Percentiles rank a stretch among this genome's conserved stretches.
Conservation (phyloP, 495 filamentous ascomycete genomes). For the Xylaria grammica region DNA sequence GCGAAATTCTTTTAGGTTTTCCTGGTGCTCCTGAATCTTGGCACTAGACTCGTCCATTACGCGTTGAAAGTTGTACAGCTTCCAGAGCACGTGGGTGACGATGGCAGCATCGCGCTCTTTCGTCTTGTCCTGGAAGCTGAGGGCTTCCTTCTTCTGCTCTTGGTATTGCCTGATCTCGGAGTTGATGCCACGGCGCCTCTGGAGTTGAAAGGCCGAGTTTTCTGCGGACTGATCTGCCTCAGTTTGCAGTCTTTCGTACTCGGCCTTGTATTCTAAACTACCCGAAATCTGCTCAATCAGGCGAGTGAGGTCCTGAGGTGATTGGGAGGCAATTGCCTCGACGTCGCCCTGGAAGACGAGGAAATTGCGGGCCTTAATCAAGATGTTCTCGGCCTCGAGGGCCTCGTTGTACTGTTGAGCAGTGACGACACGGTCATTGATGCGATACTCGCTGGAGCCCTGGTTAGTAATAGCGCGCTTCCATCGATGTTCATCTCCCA, state of each 20-base stretch:
- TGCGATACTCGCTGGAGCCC: slow-evolving; percentile 92
- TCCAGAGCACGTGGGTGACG: slow-evolving; percentile 95
- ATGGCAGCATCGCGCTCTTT: slow-evolving; percentile 91
- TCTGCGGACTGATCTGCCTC: slow-evolving; percentile 87
- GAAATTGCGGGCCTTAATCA: slow-evolving; percentile 98
- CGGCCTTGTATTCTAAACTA: slow-evolving; percentile 91
- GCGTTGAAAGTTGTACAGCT: slow-evolving; percentile 93
- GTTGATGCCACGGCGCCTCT: slow-evolving; percentile 90
- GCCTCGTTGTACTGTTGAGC: slow-evolving; percentile 93
- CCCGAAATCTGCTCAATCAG: slow-evolving; percentile 98
- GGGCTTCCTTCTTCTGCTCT: slow-evolving; percentile 95
- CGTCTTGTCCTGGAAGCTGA: slow-evolving; percentile 84
- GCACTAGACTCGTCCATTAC: slow-evolving; percentile 89
- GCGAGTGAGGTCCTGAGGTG: slow-evolving; percentile 89
- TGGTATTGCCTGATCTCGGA: slow-evolving; percentile 97
- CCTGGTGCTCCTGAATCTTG: slow-evolving; percentile 92
- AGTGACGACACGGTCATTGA: slow-evolving; percentile 88
- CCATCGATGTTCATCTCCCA: slow-evolving; percentile 93
- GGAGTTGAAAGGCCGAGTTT: slow-evolving; percentile 83
- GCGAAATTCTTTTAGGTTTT: slow-evolving; percentile 92
- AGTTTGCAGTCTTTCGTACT: slow-evolving; percentile 87
- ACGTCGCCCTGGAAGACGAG: slow-evolving; percentile 98
- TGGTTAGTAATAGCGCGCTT: slow-evolving; percentile 89
- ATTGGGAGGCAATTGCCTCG: slow-evolving; percentile 95
- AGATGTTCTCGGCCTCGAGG: slow-evolving; percentile 90